Percentiles rank a stretch among this genome's conserved stretches.
Conservation (phyloP, 192 early-diverging fungal genomes). For the Dissophora ornata region DNA sequence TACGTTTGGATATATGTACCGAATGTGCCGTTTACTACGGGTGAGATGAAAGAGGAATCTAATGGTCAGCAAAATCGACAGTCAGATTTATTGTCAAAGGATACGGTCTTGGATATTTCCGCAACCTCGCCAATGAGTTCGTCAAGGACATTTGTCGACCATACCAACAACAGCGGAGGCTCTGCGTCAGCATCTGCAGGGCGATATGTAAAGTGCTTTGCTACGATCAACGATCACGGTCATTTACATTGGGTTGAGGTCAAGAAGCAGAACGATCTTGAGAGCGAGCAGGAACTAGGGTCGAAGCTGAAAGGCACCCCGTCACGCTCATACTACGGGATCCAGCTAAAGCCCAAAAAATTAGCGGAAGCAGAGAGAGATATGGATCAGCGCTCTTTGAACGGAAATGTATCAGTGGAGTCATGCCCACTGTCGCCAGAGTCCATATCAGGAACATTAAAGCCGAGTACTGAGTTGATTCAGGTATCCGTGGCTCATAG, state of each 20-base stretch:
- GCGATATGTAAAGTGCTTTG: slow-evolving; percentile 50
- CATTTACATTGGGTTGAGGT: slow-evolving; percentile 54
- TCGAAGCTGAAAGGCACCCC: slow-evolving; percentile 5
- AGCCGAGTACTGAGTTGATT: no score
- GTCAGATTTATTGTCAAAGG: no score
- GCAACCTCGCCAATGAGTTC: no score
- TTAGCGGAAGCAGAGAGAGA: neutral
- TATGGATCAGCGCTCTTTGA: neutral
- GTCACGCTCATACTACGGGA: slow-evolving; percentile 34
- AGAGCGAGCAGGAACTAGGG: slow-evolving; percentile 19
- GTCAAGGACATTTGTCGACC: no score
- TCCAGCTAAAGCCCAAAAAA: slow-evolving; percentile 12
- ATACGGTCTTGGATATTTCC: no score
- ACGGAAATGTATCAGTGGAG: no score
- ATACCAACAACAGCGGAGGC: no score
- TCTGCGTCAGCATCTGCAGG: neutral
- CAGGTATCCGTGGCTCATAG: slow-evolving; percentile 20
- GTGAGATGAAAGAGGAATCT: neutral
- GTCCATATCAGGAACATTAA: no score
- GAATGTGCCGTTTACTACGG: neutral
- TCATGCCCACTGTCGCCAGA: no score
- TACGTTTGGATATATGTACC: slow-evolving; percentile 49
- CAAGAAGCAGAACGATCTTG: slow-evolving; percentile 39
- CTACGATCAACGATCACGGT: slow-evolving; percentile 41
- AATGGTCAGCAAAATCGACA: no score